Conservation (phyloP, 306 rosid genomes). For the Lotus japonicus region DNA sequence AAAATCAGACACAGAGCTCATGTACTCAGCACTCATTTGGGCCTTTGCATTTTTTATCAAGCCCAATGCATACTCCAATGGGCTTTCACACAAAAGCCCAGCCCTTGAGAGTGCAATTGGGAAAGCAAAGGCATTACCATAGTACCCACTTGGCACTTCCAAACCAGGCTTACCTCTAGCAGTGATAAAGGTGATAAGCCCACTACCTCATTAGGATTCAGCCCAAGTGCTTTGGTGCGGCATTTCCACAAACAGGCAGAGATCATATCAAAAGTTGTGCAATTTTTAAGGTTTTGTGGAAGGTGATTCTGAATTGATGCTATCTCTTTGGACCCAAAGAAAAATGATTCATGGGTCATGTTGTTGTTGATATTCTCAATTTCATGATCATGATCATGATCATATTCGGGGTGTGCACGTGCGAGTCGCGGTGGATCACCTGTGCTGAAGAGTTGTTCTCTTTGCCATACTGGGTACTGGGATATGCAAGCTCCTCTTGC, state of each 20-base stretch:
- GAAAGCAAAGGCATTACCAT: conserved; percentile 22
- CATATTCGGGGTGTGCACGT: conserved; percentile 4
- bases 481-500: background rate
- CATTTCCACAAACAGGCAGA: conserved; percentile 22
- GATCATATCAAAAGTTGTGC: conserved; percentile 6
- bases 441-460: background rate
- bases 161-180: background rate
- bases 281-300: background rate
- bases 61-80: conserved; percentile 16
- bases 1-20: conserved; percentile 9
- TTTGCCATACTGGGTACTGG: background rate
- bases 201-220: conserved; percentile 1
- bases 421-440: conserved; percentile 7
- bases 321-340: conserved; percentile 17
- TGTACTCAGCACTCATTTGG: conserved; percentile 1
- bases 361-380: background rate
- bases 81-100: background rate
- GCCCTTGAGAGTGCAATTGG: background rate
- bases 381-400: background rate
- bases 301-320: background rate
- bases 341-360: background rate
- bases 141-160: conserved; percentile 13
- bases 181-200: conserved; percentile 1
- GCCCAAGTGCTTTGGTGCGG: conserved; percentile 10
- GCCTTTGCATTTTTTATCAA: conserved; percentile 2